These are phyloP conservation scores for Aspergillus sp. DNA, from an alignment of 2,329 filamentous ascomycete species.

Conservation along the genomic window DNA sequence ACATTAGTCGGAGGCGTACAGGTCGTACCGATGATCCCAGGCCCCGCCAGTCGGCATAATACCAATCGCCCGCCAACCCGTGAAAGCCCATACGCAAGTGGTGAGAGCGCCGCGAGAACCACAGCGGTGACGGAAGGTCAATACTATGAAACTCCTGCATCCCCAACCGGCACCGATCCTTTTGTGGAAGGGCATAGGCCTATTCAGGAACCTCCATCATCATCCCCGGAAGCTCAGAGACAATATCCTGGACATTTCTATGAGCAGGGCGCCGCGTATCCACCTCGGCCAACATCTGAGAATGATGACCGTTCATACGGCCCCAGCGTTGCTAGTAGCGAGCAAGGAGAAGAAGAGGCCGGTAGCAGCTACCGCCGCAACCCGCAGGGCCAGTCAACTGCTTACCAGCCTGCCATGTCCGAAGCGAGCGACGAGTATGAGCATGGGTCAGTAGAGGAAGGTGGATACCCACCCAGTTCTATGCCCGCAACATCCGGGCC, in stretches of 20 bases:
- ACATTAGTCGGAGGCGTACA: constrained; percentile 91
- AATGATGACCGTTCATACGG: constrained; percentile 53
- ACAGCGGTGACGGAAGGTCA: constrained; percentile 39
- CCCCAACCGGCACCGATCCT: constrained; percentile 63
- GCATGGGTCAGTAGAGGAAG: constrained; percentile 49
- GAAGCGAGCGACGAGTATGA: constrained; percentile 59
- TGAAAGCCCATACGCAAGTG: constrained; percentile 48
- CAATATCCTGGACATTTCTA: constrained; percentile 39
- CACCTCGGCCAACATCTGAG: constrained; percentile 46
- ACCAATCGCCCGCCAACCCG: constrained; percentile 51
- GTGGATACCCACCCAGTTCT: constrained; percentile 28
- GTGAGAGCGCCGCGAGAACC: constrained; percentile 34
- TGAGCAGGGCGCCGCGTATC: constrained; percentile 42
- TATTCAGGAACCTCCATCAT: constrained; percentile 33
- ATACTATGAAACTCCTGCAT: constrained; percentile 54
- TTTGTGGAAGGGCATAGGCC: constrained; percentile 54
- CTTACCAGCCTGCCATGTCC: constrained; percentile 53
- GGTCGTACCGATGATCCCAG: constrained; percentile 87
- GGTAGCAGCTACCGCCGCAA: constrained; percentile 65
- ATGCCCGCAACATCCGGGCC: constrained; percentile 29
- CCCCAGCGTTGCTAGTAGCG: constrained; percentile 55
- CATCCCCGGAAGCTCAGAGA: constrained; percentile 33
- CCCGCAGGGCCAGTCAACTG: constrained; percentile 61
- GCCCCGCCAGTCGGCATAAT: constrained; percentile 59
- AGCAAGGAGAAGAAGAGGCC: constrained; percentile 71